Evolutionary conservation across 2,329 filamentous ascomycete species (phyloP), one percentile per base, ranked within the genome.

Genomic region (Hypoxylon sp.): DNA sequence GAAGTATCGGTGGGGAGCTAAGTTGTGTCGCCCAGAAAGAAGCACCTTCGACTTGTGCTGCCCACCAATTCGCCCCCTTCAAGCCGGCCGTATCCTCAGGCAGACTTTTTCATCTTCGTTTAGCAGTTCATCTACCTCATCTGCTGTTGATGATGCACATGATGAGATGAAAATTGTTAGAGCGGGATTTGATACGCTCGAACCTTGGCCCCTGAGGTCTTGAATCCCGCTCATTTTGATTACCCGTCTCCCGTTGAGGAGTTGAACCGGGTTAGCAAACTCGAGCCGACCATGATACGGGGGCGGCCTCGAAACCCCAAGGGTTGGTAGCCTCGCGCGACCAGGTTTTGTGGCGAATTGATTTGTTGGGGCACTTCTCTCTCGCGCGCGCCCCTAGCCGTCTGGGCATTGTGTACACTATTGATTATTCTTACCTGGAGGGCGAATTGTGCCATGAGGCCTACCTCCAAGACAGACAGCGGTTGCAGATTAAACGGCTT

Each of bases 121-220:
- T 21, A 13, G 42, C n/a, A 24, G 3, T 47, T 52, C 15, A 27
- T 27, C 24, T 3, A 46, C 24, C 42, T 15, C 21, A 13, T 21
- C 3, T 54, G n/a, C 15, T 17, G 7, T 19, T 19, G n/a, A 8
- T 29, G 15, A 32, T 32, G 24, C 19, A n/a, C 17, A 53, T 58
- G 51, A 46, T 31, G 47, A 3, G 31, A 32, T 8, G 35, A 27
- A 13, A 44, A 19, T 32, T 8, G 42, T 32, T 52, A 53, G 50
- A 46, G 6, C 39, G 11, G 53, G 39, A 48, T 42, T n/a, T 21
- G 24, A 46, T 6, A 48, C 19, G 6, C 29, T 17, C 7, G 57
- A 54, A 13, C 54, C 58, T 24, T 56, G 59, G 47, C 55, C 48
- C 54, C 39, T 55, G 48, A 42, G n/a, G 59, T 51, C 31, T 8